Percentiles rank a stretch among this genome's conserved stretches.
Conservation (phyloP, 2,329 filamentous ascomycete genomes). For the Akanthomyces uredinophilus region DNA sequence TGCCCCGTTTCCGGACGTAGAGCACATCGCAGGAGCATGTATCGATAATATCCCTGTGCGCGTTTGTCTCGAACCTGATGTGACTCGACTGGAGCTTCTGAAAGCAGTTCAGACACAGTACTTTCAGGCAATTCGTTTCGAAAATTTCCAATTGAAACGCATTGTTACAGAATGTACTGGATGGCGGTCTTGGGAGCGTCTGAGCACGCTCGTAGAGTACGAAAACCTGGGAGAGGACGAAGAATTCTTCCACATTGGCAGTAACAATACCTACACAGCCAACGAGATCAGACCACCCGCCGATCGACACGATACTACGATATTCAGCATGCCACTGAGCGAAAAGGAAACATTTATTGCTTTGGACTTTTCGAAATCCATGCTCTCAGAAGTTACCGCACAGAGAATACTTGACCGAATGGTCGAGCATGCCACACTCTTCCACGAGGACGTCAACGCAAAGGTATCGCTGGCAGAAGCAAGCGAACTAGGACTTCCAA, state of each 20-base stretch:
- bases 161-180: constrained; percentile 2
- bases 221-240: constrained; percentile 10
- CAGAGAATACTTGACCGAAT: constrained; percentile 9
- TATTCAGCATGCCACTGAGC: constrained; percentile 4
- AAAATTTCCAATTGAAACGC: not conserved
- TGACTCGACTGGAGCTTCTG: not conserved
- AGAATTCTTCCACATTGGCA: not conserved
- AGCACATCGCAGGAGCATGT: not conserved
- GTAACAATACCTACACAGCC: not conserved
- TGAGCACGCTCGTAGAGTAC: constrained; percentile 12
- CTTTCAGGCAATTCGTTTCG: not conserved
- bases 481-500: not conserved
- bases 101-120: not conserved
- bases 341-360: constrained; percentile 8
- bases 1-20: not conserved
- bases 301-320: constrained; percentile 9
- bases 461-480: not conserved
- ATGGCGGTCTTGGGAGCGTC: constrained; percentile 9
- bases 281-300: constrained; percentile 7
- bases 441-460: not conserved
- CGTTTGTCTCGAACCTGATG: not conserved
- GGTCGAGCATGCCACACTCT: not conserved
- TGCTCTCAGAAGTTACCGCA: not conserved
- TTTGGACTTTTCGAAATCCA: not conserved
- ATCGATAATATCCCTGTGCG: not conserved